These are phyloP conservation scores for Ogataea wickerhamii DNA, from an alignment of 805 yeast genomes.

Conservation along the genomic window DNA sequence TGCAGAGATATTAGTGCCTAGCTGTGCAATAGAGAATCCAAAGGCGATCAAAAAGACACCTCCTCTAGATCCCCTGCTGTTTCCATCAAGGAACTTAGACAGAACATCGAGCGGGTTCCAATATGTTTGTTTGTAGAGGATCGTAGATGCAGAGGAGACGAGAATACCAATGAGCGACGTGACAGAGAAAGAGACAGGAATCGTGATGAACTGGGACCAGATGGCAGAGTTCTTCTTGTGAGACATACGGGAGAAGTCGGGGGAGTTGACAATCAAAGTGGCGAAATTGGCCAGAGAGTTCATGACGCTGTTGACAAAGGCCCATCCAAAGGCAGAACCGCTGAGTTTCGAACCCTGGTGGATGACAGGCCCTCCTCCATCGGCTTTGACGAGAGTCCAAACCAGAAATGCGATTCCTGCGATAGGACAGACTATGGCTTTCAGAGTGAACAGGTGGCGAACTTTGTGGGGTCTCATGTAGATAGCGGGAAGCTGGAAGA, in stretches of 20 bases:
- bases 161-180: conserved; percentile 84
- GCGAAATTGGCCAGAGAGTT: conserved; percentile 82
- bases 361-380: conserved; percentile 73
- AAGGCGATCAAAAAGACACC: conserved; percentile 75
- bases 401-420: conserved; percentile 81
- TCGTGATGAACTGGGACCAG: conserved; percentile 59
- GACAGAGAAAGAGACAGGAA: conserved; percentile 74
- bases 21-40: conserved; percentile 70
- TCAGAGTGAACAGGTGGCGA: conserved; percentile 79
- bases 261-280: conserved; percentile 82
- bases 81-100: conserved; percentile 54
- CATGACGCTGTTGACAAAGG: conserved; percentile 74
- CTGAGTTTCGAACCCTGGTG: conserved; percentile 48
- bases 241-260: conserved; percentile 86
- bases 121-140: conserved; percentile 61
- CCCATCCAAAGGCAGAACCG: conserved; percentile 75
- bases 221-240: conserved; percentile 47
- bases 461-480: conserved; percentile 80
- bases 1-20: conserved; percentile 75
- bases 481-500: conserved; percentile 72
- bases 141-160: conserved; percentile 73
- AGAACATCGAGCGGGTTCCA: conserved; percentile 87
- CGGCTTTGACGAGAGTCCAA: conserved; percentile 80
- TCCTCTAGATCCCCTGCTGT: conserved; percentile 59
- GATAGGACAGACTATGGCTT: conserved; percentile 72